Evolutionary conservation across 768 basidiomycete genomes (phyloP), one percentile per base, ranked within the genome.

Genomic region (Glaciozyma martinii): DNA sequence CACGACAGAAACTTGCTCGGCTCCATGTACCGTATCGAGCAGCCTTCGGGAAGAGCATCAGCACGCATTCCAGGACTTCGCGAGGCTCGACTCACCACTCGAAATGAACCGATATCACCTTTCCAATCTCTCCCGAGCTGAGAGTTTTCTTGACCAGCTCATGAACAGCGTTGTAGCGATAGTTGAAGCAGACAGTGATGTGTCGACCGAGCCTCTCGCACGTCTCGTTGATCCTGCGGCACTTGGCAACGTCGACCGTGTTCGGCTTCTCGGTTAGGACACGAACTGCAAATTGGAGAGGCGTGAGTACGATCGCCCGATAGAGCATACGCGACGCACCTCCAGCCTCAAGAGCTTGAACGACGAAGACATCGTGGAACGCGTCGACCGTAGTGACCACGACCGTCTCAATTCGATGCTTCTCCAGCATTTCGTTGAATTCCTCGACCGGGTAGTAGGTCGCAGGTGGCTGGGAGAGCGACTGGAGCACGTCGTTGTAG

Each of bases 261-360:
- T 82, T 81, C 0, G 81, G 81, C 71, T 82, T 82, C 71, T 82
- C 81, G n/a, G 81, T 81, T 60, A 82, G 68, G 10, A 82, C 81
- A 21, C 77, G 76, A 23, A 82, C 79, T 79, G 61, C 53, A 16
- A 23, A n/a, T n/a, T n/a, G n/a, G n/a, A n/a, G n/a, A n/a, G n/a
- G n/a, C n/a, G n/a, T n/a, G n/a, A n/a, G n/a, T n/a, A n/a, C n/a
- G n/a, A n/a, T n/a, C n/a, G n/a, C n/a, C n/a, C n/a, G n/a, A n/a
- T n/a, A n/a, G n/a, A n/a, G n/a, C n/a, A n/a, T n/a, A n/a, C n/a
- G 56, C 3, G 5, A 71, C 78, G 68, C 59, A 78, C 79, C 78
- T 73, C 79, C 78, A 25, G 77, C 78, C 70, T 79, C 75, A 40
- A 79, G 66, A 10, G 78, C 79, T 13, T 78, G 78, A 23, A 80